These are phyloP conservation scores for Plasmodium chabaudi DNA, from an alignment of 169 alveolate species.

Conservation along the genomic window DNA sequence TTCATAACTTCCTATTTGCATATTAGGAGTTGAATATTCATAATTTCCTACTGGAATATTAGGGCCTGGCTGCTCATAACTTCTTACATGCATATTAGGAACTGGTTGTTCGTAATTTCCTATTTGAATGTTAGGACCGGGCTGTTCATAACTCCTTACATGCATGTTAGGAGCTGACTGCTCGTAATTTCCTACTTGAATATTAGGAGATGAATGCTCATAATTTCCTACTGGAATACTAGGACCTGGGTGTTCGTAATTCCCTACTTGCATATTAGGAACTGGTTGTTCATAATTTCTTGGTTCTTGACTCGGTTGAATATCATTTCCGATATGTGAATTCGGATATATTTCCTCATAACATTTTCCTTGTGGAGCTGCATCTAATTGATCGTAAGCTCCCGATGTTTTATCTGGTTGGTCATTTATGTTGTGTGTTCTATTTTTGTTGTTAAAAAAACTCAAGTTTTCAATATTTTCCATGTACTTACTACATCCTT, in stretches of 20 bases:
- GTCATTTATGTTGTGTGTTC: neutral
- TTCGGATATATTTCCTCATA: too few species aligned
- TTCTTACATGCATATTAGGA: neutral
- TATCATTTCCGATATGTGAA: neutral
- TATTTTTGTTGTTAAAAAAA: conserved; percentile 24
- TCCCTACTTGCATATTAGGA: too few species aligned
- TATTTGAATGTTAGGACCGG: neutral
- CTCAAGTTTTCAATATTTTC: conserved; percentile 37
- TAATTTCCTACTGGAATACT: too few species aligned
- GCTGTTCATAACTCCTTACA: neutral
- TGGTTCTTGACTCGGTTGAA: neutral
- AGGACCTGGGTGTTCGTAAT: too few species aligned
- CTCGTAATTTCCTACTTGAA: neutral
- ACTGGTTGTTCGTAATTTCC: too few species aligned
- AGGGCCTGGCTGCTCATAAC: neutral
- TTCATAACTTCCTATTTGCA: neutral
- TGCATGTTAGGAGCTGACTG: neutral
- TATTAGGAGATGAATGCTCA: too few species aligned
- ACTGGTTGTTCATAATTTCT: too few species aligned
- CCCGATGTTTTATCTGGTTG: neutral
- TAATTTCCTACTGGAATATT: neutral
- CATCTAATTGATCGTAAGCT: neutral
- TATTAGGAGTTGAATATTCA: neutral
- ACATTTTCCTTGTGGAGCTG: too few species aligned
- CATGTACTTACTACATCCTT: conserved; percentile 45